These are phyloP conservation scores for Puccinia triticina DNA, from an alignment of 1,284 basidiomycete species.

Conservation along the genomic window DNA sequence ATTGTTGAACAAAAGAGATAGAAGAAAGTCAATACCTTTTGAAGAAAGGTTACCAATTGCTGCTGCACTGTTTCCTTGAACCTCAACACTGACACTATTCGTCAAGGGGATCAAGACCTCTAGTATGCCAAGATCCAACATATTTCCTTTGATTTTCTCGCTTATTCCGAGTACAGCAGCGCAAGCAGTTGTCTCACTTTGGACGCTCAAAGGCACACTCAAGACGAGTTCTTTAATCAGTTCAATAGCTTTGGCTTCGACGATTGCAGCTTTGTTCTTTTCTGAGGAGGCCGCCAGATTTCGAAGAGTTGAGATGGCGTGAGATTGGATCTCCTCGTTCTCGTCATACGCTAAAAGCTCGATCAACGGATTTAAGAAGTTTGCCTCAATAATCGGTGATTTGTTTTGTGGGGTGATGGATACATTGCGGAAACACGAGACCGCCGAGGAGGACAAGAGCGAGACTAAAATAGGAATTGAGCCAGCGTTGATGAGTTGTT, in stretches of 20 bases:
- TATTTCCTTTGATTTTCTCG: slow-evolving; percentile 89
- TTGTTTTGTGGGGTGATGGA: too few species aligned
- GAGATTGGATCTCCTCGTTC: slow-evolving; percentile 99
- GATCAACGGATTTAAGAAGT: too few species aligned
- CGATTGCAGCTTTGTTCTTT: slow-evolving; percentile 97
- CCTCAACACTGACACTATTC: too few species aligned
- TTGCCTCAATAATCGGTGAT: too few species aligned
- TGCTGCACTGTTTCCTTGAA: too few species aligned
- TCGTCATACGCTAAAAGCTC: slow-evolving; percentile 95
- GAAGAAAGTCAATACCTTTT: too few species aligned
- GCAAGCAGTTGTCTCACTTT: slow-evolving; percentile 99
- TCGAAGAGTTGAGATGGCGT: slow-evolving; percentile 94
- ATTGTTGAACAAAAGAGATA: neutral
- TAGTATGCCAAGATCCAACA: slow-evolving; percentile 96
- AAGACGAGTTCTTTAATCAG: slow-evolving; percentile 97
- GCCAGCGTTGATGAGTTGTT: slow-evolving; percentile 97
- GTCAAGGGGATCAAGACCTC: too few species aligned
- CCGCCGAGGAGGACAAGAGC: too few species aligned
- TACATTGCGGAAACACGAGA: too few species aligned
- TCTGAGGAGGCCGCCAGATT: slow-evolving; percentile 96
- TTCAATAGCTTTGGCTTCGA: slow-evolving; percentile 96
- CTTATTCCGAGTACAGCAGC: slow-evolving; percentile 91
- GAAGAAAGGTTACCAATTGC: too few species aligned
- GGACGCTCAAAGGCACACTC: slow-evolving; percentile 91
- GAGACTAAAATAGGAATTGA: slow-evolving; percentile 97